A percentile compares a stretch with the other conserved stretches of the same genome.
Conservation (phyloP, 345 rosid species). For the thale cress (Arabidopsis thaliana) region DNA sequence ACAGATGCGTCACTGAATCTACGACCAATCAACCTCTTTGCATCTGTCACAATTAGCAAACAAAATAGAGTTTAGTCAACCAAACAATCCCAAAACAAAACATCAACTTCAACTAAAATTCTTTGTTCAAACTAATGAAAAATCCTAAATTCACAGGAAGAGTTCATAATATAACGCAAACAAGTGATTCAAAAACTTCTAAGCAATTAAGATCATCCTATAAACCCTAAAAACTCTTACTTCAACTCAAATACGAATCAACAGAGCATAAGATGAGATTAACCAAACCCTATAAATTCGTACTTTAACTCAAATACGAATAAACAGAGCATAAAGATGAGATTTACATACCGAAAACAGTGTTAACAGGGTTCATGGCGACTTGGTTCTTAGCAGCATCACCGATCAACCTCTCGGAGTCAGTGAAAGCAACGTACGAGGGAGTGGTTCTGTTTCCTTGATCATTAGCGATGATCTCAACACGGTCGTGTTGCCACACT, state of each 20-base stretch:
- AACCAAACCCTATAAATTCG: neutral
- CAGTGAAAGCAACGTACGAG: conserved; percentile 51
- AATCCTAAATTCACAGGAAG: neutral
- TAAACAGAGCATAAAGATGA: neutral
- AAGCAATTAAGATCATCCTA: neutral
- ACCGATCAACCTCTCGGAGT: conserved; percentile 50
- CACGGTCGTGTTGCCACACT: conserved; percentile 50
- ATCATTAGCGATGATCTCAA: conserved; percentile 48
- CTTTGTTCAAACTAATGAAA: neutral
- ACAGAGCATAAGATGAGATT: neutral
- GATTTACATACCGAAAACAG: conserved; percentile 52
- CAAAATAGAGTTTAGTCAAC: conserved; percentile 30
- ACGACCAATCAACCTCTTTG: conserved; percentile 50
- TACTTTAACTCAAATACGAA: neutral
- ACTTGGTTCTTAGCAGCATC: conserved; percentile 58
- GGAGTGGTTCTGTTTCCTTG: conserved; percentile 49
- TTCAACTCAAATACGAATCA: neutral
- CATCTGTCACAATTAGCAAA: conserved; percentile 34
- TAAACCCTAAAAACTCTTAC: neutral
- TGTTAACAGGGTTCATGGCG: conserved; percentile 54
- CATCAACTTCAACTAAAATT: neutral
- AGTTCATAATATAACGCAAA: neutral
- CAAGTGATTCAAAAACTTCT: too few species aligned
- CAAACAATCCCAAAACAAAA: neutral
- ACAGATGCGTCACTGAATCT: conserved; percentile 44